phyloP scores from a whole-genome alignment of 1,139 yeast genomes.

The Zygosaccharomyces pseudobailii region DNA sequence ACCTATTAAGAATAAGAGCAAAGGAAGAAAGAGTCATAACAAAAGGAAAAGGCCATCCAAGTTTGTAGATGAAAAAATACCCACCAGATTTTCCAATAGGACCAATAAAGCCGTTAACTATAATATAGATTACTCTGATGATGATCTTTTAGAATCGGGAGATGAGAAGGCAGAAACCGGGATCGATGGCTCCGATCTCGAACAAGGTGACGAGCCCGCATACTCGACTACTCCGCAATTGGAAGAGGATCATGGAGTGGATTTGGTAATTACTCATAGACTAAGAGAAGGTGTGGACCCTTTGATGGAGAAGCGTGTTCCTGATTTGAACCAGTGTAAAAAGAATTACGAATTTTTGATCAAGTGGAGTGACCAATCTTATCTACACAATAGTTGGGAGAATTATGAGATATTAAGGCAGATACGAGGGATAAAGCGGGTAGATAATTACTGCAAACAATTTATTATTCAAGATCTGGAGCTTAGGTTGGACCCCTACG shows the following conservation, averaged over 20 bases:
- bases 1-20: conserved; percentile 20
- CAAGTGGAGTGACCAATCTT: conserved; percentile 87
- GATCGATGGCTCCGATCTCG: conserved; percentile 17
- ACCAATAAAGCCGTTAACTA: conserved; percentile 70
- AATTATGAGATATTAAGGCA: conserved; percentile 49
- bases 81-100: conserved; percentile 73
- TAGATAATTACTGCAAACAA: conserved; percentile 85
- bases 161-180: conserved; percentile 35
- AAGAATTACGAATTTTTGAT: conserved; percentile 58
- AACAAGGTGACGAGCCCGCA: conserved; percentile 37
- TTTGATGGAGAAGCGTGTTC: conserved; percentile 36
- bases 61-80: conserved; percentile 19
- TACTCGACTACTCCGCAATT: conserved; percentile 29
- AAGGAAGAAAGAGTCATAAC: conserved; percentile 7
- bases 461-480: conserved; percentile 65
- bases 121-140: conserved; percentile 67
- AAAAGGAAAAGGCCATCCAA: conserved; percentile 19
- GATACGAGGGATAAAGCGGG: conserved; percentile 69
- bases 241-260: conserved; percentile 35
- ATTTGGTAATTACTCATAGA: conserved; percentile 38
- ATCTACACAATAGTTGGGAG: conserved; percentile 96
- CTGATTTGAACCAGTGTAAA: conserved; percentile 48
- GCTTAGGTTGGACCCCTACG: conserved; percentile 67
- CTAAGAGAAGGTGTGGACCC: conserved; percentile 27
- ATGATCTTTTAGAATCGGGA: conserved; percentile 53